Base-by-base conservation (phyloP, 306 rosid genomes). In the Vigna radiata region DNA sequence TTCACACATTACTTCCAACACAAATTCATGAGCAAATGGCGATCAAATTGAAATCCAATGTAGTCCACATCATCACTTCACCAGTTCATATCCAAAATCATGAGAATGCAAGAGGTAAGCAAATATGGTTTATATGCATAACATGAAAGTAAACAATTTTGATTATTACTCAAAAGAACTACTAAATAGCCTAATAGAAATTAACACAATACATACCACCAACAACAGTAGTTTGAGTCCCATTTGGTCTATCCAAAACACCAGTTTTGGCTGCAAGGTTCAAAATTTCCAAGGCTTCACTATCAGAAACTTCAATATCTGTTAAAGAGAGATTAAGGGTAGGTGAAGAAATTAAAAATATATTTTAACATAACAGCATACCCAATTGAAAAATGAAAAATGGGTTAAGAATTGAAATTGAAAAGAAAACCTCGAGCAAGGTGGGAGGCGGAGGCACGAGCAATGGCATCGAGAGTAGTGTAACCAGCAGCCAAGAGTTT, bases 401-500 rank as follows among this genome's bases (percentile, higher is more conserved):
- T 19, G 65, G 81, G 66, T 13, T 39, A 17, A 25, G 72, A 44
- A 62, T 33, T 56, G 84, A 68, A 52, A 33, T 8, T 25, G 27
- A 33, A 63, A 17, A 29, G 16, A 63, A 25, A 63, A 94, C 98
- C 98, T 82, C 85, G 87, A 84, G 94, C 91, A 69, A 94, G 91
- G 69, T 77, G 65, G 64, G 89, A 49, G 44, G 90, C 77, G 43
- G 94, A 85, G 64, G 86, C 56, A 25, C 83, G 80, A 31, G 93
- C 66, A 68, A 94, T 85, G 49, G 96, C 72, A 70, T 81, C 48
- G 10, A 90, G 89, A 6, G 89, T 71, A 17, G 91, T 89, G 37
- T 90, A 91, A 73, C 96, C 97, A 2, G 94, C 88, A 16, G 96
- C 87, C 46, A 94, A 81, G 71, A 94, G 90, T 58, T 94, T 94